Percentiles rank a stretch among this genome's conserved stretches.
phyloP scores from a whole-genome alignment of 345 rosid species.

The Linum usitatissimum region DNA sequence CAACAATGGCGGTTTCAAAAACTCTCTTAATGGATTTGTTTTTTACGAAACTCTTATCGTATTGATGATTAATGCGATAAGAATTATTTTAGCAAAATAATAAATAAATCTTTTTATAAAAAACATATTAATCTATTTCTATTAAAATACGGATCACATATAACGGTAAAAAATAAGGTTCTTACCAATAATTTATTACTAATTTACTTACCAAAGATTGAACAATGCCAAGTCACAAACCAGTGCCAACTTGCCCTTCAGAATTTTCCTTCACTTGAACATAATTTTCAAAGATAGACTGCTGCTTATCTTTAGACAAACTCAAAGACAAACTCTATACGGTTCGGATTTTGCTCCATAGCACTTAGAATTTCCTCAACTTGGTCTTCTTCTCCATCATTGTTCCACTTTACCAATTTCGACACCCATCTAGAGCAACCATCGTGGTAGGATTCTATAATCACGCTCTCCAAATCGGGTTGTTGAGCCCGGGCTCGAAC shows the following conservation, averaged over 20 bases:
- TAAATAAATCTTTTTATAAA: too few relatives aligned
- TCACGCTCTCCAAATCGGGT: slow-evolving; percentile 17
- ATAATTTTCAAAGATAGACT: slow-evolving; percentile 28
- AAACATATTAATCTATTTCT: too few relatives aligned
- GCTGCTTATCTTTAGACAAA: slow-evolving; percentile 26
- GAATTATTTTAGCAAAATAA: too few relatives aligned
- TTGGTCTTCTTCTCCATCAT: slow-evolving; percentile 9
- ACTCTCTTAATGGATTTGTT: too few relatives aligned
- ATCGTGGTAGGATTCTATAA: slow-evolving; percentile 20
- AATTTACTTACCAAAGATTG: slow-evolving; percentile 22
- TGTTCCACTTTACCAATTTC: slow-evolving; percentile 7
- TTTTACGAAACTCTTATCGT: too few relatives aligned
- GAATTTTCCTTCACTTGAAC: slow-evolving; percentile 31
- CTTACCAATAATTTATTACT: too few relatives aligned
- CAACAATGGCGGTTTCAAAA: too few relatives aligned
- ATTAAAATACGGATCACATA: too few relatives aligned
- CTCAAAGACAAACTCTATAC: slow-evolving; percentile 24
- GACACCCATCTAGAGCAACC: slow-evolving; percentile 16
- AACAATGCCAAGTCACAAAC: slow-evolving; percentile 33
- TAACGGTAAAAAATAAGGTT: too few relatives aligned
- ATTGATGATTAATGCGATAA: too few relatives aligned
- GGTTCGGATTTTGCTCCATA: slow-evolving; percentile 17
- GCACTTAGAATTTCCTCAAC: slow-evolving; percentile 18
- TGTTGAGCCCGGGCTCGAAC: slow-evolving; percentile 20
- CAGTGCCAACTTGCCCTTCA: slow-evolving; percentile 25